Conservation (phyloP, 2,329 filamentous ascomycete species). For the Triangularia verruculosa region DNA sequence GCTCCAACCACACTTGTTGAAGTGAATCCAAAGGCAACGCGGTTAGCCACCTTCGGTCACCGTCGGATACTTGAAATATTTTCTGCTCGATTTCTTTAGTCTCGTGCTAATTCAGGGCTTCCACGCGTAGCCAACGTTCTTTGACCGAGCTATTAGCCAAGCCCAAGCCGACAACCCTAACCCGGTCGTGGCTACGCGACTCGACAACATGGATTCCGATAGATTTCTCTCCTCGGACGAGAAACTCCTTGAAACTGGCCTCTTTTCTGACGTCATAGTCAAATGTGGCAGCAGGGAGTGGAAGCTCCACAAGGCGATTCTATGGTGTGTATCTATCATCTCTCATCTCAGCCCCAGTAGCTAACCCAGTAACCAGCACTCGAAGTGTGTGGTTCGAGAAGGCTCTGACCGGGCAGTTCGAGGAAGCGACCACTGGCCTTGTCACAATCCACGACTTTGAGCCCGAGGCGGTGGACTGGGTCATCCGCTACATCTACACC, state of each 20-base stretch:
- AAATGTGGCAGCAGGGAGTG: conserved; percentile 26
- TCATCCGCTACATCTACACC: conserved; percentile 29
- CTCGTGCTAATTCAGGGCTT: too few species aligned
- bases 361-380: conserved; percentile 9
- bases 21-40: background rate
- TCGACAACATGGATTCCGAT: conserved; percentile 11
- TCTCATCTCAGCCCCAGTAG: background rate
- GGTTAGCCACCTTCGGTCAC: too few species aligned
- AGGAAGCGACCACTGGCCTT: conserved; percentile 23
- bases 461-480: conserved; percentile 20
- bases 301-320: conserved; percentile 29
- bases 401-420: conserved; percentile 25
- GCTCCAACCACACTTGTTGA: background rate
- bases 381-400: conserved; percentile 30
- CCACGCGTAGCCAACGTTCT: too few species aligned
- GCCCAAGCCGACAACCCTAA: background rate
- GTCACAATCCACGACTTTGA: conserved; percentile 26
- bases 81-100: too few species aligned
- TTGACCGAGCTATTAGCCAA: too few species aligned
- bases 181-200: background rate
- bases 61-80: too few species aligned
- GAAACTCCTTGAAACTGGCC: conserved; percentile 23
- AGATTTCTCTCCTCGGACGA: conserved; percentile 18
- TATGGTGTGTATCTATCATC: conserved; percentile 7
- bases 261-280: conserved; percentile 27